Evolutionary conservation across 176 grass and related monocot genomes (phyloP), one percentile per base, ranked within the genome.

Genomic region (Zea luxurians): DNA sequence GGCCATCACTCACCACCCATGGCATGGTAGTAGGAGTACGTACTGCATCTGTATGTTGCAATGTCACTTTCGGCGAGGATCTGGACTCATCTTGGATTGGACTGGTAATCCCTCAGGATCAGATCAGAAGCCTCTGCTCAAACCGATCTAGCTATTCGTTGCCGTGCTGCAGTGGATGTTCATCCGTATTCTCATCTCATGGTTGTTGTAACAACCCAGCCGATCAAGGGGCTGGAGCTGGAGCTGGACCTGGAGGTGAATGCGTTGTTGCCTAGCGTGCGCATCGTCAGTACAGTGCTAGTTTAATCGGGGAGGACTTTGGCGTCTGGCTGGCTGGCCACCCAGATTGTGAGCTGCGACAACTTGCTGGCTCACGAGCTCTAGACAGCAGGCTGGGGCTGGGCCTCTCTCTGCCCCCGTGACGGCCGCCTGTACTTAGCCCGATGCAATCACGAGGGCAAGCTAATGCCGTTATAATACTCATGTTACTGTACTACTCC

Each of bases 51-150:
- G 8, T 42, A 41, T 21, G 76, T 70, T 54, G 50, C 61, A 38
- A 27, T 49, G 80, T 67, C 85, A 78, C 65, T 67, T 66, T 74
- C 76, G 6, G 0, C 9, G 6, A 69, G 81, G 80, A 71, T 84
- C 76, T 60, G 21, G 38, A 47, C 36, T 45, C 27, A 40, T 77
- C 38, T 77, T 61, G n/a, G 61, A 80, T 77, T 61, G n/a, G 61
- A 80, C 58, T 57, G 37, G 59, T 27, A 65, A 18, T 67, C 34
- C 68, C 54, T 55, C 77, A 77, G 4, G 64, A 46, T 36, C 9
- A 5, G 46, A 27, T 27, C 27, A 27, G 27, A 27, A 27, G 27
- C 27, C 27, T 27, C 27, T 27, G 27, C 27, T 27, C 27, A 27
- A 27, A 27, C 27, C 27, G 27, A 27, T 0, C 27, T 27, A 27